Evolutionary conservation across 257 asterid species (phyloP).

Genomic region (Jacaranda mimosifolia): DNA sequence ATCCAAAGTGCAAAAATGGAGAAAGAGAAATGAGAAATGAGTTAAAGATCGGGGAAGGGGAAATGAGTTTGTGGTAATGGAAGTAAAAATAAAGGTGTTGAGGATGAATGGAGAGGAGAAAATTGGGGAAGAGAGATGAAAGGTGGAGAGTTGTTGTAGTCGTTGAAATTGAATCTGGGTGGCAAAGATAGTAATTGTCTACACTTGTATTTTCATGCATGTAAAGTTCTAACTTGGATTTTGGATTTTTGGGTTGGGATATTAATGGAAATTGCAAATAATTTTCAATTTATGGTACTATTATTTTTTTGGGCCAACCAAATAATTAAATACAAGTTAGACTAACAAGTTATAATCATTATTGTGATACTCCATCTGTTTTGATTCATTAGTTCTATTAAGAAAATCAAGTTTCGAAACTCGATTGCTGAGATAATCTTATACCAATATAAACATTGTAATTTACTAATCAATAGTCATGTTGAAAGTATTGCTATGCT

Average conservation of each 20-base stretch:
- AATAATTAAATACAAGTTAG: no score
- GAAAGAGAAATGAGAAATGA: conserved; percentile 25
- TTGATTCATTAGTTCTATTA: no score
- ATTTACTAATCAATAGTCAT: no score
- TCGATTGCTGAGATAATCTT: no score
- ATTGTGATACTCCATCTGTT: no score
- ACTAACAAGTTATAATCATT: no score
- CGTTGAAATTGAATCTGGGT: conserved; percentile 30
- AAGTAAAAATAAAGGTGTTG: conserved; percentile 30
- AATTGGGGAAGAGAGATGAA: conserved; percentile 35
- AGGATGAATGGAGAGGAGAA: conserved; percentile 45
- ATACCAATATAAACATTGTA: no score
- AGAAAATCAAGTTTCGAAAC: no score
- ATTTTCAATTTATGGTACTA: not conserved
- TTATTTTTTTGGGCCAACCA: no score
- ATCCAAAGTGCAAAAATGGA: conserved; percentile 23
- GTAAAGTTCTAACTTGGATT: not conserved
- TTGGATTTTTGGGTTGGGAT: not conserved
- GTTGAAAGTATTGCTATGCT: no score
- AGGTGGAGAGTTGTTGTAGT: conserved; percentile 25
- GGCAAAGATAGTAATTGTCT: not conserved
- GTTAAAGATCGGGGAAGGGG: conserved; percentile 21
- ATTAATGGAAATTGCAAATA: not conserved
- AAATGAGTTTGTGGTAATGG: conserved; percentile 32
- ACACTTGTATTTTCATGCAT: not conserved